Conservation (phyloP, 164 flowering plant genomes). For the Liquidambar formosana region DNA sequence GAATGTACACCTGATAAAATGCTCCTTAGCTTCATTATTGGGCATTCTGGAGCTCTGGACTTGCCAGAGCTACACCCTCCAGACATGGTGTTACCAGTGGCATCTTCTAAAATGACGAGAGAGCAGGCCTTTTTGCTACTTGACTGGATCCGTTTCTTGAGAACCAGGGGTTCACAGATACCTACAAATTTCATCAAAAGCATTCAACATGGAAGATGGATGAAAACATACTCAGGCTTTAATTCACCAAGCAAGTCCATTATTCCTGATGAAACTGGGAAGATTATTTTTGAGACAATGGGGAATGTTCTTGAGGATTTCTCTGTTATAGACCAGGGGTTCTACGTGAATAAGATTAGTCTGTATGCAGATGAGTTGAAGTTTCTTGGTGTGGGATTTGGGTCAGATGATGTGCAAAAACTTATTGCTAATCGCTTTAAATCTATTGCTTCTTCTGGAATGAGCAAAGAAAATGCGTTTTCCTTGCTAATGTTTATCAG, state of each 20-base stretch:
- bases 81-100: neutral
- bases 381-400: slow-evolving; percentile 5
- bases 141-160: slow-evolving; percentile 8
- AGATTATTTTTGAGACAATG: neutral
- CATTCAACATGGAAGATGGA: too few relatives aligned
- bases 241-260: too few relatives aligned
- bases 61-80: too few relatives aligned
- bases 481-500: neutral
- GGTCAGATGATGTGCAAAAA: neutral
- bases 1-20: too few relatives aligned
- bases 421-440: neutral
- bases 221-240: too few relatives aligned
- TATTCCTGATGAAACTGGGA: too few relatives aligned
- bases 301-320: neutral
- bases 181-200: too few relatives aligned
- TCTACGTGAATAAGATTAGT: neutral
- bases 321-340: neutral
- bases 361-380: slow-evolving; percentile 5
- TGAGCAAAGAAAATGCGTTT: neutral
- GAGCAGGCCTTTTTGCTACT: slow-evolving; percentile 15
- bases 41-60: neutral
- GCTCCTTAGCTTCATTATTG: too few relatives aligned
- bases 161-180: too few relatives aligned
- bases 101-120: slow-evolving; percentile 7
- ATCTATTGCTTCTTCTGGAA: slow-evolving; percentile 1